Conservation (phyloP, 352 stramenopile species). For the Pythium apleroticum region DNA sequence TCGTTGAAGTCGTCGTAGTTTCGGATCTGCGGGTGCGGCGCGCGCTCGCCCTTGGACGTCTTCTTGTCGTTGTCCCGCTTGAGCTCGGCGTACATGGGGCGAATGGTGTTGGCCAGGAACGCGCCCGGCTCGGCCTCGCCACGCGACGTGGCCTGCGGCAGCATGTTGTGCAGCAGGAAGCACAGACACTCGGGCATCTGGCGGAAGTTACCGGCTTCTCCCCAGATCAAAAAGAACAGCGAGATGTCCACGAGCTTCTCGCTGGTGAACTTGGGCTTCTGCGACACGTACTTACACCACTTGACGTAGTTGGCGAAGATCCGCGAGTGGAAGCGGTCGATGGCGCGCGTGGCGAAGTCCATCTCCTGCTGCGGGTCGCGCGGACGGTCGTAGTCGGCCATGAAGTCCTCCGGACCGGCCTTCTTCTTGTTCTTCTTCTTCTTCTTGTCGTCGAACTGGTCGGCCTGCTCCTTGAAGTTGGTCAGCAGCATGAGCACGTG, state of each 20-base stretch:
- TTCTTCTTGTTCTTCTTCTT: conserved; percentile 38
- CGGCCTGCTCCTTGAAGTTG: conserved; percentile 46
- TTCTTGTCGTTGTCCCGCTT: conserved; percentile 91
- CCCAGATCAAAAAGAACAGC: conserved; percentile 87
- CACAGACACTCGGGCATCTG: conserved; percentile 79
- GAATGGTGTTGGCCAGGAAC: conserved; percentile 76
- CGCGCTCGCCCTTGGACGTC: conserved; percentile 70
- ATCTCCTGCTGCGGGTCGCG: conserved; percentile 69
- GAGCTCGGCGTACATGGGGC: conserved; percentile 77
- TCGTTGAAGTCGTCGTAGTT: conserved; percentile 91
- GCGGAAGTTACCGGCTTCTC: conserved; percentile 84
- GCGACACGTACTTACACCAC: conserved; percentile 87
- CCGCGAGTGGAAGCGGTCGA: conserved; percentile 71
- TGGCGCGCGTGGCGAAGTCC: conserved; percentile 72
- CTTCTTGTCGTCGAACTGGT: conserved; percentile 27
- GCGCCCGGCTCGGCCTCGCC: conserved; percentile 61
- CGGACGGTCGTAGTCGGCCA: conserved; percentile 29
- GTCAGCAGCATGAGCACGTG: conserved; percentile 45
- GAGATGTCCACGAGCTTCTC: conserved; percentile 78
- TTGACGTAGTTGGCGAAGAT: conserved; percentile 88
- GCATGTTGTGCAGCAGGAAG: conserved; percentile 78
- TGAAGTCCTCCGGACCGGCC: conserved; percentile 18
- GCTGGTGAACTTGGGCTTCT: conserved; percentile 74
- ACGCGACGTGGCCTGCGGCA: conserved; percentile 63
- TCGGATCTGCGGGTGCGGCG: conserved; percentile 70